phyloP scores from a whole-genome alignment of 2,329 filamentous ascomycete species.

The Cephalotrichum gorgonifer region DNA sequence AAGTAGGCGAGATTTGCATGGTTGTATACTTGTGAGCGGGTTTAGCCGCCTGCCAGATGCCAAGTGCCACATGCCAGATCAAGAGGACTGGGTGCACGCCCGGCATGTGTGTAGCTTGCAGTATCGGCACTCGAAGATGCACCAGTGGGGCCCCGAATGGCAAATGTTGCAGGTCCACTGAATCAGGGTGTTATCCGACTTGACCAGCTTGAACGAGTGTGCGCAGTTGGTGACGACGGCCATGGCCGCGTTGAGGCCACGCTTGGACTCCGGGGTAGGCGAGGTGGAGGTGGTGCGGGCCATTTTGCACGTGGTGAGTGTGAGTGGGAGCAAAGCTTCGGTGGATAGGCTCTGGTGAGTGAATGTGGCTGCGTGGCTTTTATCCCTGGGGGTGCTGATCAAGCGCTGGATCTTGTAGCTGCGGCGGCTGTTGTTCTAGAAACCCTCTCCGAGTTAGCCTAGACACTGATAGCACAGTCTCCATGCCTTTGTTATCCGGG shows the following conservation, averaged over 20 bases:
- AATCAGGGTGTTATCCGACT: constrained; percentile 54
- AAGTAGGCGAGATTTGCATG: background rate
- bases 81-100: constrained; percentile 34
- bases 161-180: constrained; percentile 58
- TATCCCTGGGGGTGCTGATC: background rate
- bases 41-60: background rate
- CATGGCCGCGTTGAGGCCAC: constrained; percentile 23
- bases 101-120: constrained; percentile 58
- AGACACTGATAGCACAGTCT: background rate
- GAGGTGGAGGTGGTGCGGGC: constrained; percentile 1
- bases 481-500: background rate
- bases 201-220: constrained; percentile 56
- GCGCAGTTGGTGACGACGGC: constrained; percentile 46
- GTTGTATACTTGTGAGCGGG: background rate
- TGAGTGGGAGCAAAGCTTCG: background rate
- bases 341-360: background rate
- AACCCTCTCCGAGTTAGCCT: background rate
- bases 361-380: background rate
- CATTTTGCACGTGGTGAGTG: background rate
- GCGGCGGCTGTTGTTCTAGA: background rate
- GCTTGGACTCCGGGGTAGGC: background rate
- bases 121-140: constrained; percentile 59
- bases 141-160: constrained; percentile 54
- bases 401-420: background rate
- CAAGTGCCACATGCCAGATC: background rate